Base-by-base conservation (phyloP, 176 grass and related monocot genomes). In the Paspalum vaginatum region DNA sequence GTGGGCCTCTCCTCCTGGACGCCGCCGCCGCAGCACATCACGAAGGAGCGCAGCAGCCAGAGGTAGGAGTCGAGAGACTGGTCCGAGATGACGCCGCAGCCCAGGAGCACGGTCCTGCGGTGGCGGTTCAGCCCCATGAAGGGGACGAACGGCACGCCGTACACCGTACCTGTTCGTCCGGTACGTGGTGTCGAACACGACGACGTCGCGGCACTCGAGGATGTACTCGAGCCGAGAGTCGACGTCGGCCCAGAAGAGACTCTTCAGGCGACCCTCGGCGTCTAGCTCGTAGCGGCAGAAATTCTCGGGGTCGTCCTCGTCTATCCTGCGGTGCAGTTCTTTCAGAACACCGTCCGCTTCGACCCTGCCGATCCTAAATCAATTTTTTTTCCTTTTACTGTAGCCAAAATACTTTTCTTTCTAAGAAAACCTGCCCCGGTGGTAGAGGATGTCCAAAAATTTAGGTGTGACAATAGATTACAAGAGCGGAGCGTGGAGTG, bases 151-250 rank as follows among this genome's bases (percentile, higher is more conserved):
- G 44, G 4, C 21, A 21, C 37, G 46, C 75, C 56, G 56, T 72
- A 21, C 37, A 37, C 75, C 56, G 56, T 72, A 45, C 75, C 15
- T 71, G 75, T 85, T 85, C 4, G 83, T 38, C 21, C 66, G 57
- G 66, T 11, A 71, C 65, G 75, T 71, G 22, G 55, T 85, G 75
- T 79, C 66, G 46, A 79, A 9, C 32, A 85, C 75, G 38, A 85
- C 21, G 37, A 72, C 66, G 15, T 63, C 74, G 18, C 46, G 16
- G 7, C 26, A 4, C 16, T 14, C 4, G 3, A 0, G 0, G 14
- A 9, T 0, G n/a, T 2, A 8, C 26, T 54, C 22, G 61, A 79
- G 0, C 14, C 21, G 16, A 21, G 15, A 20, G 12, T 61, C 54
- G 54, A 1, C 5, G 21, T 76, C 24, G 5, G 25, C 49, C 72